Conservation (phyloP, 176 grass and related monocot genomes). For the Hyparrhenia diplandra region DNA sequence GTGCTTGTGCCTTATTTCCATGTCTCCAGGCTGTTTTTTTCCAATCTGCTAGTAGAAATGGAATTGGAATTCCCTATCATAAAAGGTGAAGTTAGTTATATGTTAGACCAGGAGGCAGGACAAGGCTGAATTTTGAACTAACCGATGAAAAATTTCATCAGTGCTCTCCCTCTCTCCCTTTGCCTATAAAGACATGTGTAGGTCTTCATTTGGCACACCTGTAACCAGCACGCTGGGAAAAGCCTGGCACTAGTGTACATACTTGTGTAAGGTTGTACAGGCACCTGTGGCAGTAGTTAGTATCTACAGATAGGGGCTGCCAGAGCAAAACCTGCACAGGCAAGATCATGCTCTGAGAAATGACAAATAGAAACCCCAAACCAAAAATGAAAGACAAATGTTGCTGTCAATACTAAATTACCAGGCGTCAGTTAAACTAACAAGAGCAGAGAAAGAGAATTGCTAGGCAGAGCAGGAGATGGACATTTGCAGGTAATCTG, state of each 20-base stretch:
- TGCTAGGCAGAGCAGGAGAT: not conserved
- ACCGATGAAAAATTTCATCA: not conserved
- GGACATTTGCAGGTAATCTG: not conserved
- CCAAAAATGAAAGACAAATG: no score
- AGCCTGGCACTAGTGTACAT: not conserved
- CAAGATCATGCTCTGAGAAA: no score
- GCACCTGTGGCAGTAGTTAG: not conserved
- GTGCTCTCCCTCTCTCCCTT: not conserved
- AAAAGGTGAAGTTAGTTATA: no score
- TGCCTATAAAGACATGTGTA: not conserved
- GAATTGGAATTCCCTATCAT: no score
- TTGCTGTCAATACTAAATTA: no score
- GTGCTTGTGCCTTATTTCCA: not conserved
- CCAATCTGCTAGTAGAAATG: not conserved
- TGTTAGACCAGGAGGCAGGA: no score
- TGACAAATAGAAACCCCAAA: no score
- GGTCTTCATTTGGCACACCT: constrained; percentile 29
- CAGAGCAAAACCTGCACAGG: no score
- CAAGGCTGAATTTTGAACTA: not conserved
- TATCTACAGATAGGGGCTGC: no score
- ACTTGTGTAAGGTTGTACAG: constrained; percentile 14
- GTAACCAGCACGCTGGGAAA: constrained; percentile 12
- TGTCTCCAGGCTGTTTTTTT: not conserved
- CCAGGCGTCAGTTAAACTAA: no score
- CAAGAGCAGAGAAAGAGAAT: no score